Base-by-base conservation (phyloP, 228 moss, liverwort and hornwort genomes). In the Sphagnum magellanicum region DNA sequence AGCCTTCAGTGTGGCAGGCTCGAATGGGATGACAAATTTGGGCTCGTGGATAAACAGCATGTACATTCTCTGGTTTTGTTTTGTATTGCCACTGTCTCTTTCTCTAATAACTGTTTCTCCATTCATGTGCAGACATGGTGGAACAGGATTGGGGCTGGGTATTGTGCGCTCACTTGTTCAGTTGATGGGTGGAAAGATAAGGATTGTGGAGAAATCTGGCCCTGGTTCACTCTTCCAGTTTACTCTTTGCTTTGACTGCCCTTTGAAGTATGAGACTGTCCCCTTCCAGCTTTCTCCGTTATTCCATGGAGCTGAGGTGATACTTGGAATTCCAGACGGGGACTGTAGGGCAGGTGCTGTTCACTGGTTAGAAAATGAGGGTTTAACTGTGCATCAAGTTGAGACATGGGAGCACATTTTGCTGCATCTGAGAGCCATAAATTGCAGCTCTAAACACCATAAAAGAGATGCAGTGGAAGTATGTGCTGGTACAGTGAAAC, bases 151-250 rank as follows among this genome's bases (percentile, higher is more conserved):
- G 52, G 91, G 91, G 8, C 72, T 91, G 70, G 91, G 88, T 51
- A 91, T 91, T 55, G 91, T 89, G n/a, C 78, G 82, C 58, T 89
- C 89, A 0, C 76, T 91, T 65, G 89, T 91, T 32, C 82, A 91
- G 4, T 73, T 91, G 68, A 91, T 91, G 91, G 87, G 89, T 67
- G 91, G 91, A 52, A 77, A 68, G 50, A 87, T 91, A 69, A 80
- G 50, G 68, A 91, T 91, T 69, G 87, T 80, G n/a, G 91, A 91
- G 63, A 91, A 91, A 75, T 49, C 68, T 60, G 86, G 91, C 49
- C 68, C 73, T 48, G 91, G 91, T 51, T 74, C 87, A 63, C 15
- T 91, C 46, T 91, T 91, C 71, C 91, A 87, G 71, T 89, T 91
- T 72, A 79, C 87, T 10, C 71, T 89, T 64, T 71, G 81, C 67